These are phyloP conservation scores for Chlamydomonas asymmetrica DNA, from an alignment of 139 green algal species.

Conservation along the genomic window DNA sequence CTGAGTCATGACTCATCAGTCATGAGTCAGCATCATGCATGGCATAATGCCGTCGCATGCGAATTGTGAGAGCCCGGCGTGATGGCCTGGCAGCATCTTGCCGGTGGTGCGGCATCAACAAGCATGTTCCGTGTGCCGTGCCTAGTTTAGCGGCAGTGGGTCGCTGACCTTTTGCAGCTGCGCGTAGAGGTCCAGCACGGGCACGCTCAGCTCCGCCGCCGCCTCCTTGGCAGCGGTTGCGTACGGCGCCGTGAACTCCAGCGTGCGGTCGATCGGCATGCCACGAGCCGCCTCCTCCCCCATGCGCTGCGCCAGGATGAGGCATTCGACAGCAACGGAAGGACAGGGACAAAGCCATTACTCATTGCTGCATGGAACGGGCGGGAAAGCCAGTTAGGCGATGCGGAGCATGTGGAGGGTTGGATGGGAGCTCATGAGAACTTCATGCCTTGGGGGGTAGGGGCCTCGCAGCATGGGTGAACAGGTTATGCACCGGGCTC, in stretches of 20 bases:
- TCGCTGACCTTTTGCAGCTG: constrained; percentile 49
- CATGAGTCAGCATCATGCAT: too few relatives aligned
- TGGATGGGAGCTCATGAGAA: too few relatives aligned
- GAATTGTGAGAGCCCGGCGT: too few relatives aligned
- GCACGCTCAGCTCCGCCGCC: constrained; percentile 42
- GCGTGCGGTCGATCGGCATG: constrained; percentile 45
- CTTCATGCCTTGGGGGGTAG: too few relatives aligned
- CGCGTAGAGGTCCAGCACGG: constrained; percentile 73
- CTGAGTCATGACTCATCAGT: too few relatives aligned
- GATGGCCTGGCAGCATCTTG: too few relatives aligned
- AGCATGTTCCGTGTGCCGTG: too few relatives aligned
- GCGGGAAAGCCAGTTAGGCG: background rate
- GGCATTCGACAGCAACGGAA: constrained; percentile 1
- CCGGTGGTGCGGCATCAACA: too few relatives aligned
- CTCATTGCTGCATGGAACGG: background rate
- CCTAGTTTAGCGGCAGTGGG: too few relatives aligned
- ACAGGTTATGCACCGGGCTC: too few relatives aligned
- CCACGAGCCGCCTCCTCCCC: constrained; percentile 11
- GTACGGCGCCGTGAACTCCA: constrained; percentile 49
- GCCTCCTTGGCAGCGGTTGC: constrained; percentile 47
- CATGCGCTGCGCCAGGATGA: constrained; percentile 32
- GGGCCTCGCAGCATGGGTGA: too few relatives aligned
- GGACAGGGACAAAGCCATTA: background rate
- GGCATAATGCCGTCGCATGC: too few relatives aligned
- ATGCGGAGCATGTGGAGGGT: background rate